Conservation (phyloP, 257 asterid genomes). For the Oldenlandia corymbosa region DNA sequence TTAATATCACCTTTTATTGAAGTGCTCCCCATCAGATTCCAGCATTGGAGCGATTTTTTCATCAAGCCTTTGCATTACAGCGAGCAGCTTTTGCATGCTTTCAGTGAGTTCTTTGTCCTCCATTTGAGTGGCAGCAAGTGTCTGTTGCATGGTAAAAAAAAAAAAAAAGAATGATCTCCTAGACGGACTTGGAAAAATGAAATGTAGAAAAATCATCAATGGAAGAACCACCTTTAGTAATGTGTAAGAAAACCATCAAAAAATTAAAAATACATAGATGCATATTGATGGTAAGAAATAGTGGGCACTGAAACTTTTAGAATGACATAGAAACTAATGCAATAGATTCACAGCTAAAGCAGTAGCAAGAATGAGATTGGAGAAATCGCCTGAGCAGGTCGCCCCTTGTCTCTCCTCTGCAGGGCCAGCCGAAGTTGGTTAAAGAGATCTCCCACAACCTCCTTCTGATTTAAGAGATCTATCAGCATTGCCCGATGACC, state of each 20-base stretch:
- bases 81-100: slow-evolving; percentile 82
- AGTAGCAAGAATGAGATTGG: background rate
- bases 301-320: background rate
- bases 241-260: background rate
- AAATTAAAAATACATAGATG: too few species aligned
- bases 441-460: slow-evolving; percentile 84
- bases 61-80: slow-evolving; percentile 83
- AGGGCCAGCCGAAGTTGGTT: slow-evolving; percentile 91
- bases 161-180: background rate
- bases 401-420: slow-evolving; percentile 66
- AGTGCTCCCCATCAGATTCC: slow-evolving; percentile 81
- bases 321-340: background rate
- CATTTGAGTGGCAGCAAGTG: slow-evolving; percentile 84
- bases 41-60: slow-evolving; percentile 72
- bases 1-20: slow-evolving; percentile 49
- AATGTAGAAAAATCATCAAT: background rate
- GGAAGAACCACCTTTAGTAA: too few species aligned
- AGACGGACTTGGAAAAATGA: background rate
- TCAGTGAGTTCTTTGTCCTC: slow-evolving; percentile 67
- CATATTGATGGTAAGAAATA: background rate
- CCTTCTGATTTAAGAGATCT: slow-evolving; percentile 81
- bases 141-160: slow-evolving; percentile 37
- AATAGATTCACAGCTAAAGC: background rate
- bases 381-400: slow-evolving; percentile 77
- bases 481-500: slow-evolving; percentile 59